Conservation (phyloP, 768 basidiomycete genomes). For the Podaxis sp. region DNA sequence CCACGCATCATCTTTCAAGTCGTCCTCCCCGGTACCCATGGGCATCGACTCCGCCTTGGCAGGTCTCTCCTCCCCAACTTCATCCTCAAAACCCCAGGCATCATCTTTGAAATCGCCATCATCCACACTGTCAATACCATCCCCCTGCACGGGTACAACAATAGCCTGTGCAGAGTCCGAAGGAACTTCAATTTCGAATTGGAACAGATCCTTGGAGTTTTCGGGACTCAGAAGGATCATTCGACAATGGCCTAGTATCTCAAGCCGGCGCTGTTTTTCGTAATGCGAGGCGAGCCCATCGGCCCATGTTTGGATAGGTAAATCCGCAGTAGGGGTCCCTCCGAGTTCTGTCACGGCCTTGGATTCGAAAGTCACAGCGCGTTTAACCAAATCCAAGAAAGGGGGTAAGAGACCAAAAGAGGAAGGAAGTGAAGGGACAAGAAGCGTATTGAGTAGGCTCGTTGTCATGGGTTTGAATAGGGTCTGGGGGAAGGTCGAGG, state of each 20-base stretch:
- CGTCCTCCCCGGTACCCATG: slow-evolving; percentile 18
- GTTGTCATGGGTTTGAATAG: slow-evolving; percentile 60
- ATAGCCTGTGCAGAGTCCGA: slow-evolving; percentile 28
- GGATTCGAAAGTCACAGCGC: slow-evolving; percentile 69
- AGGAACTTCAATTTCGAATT: slow-evolving; percentile 34
- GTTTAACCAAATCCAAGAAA: slow-evolving; percentile 56
- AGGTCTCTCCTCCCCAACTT: slow-evolving; percentile 18
- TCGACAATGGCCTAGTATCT: slow-evolving; percentile 64
- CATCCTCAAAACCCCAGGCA: slow-evolving; percentile 31
- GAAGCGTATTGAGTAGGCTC: slow-evolving; percentile 61
- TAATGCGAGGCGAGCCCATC: slow-evolving; percentile 71
- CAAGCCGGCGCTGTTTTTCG: slow-evolving; percentile 68
- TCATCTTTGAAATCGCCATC: slow-evolving; percentile 39
- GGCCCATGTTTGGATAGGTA: slow-evolving; percentile 65
- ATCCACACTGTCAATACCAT: slow-evolving; percentile 25
- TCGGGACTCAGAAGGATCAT: slow-evolving; percentile 45
- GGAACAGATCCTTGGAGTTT: slow-evolving; percentile 38
- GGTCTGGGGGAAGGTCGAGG: slow-evolving; percentile 47
- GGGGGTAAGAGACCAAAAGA: slow-evolving; percentile 55
- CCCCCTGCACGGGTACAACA: slow-evolving; percentile 29
- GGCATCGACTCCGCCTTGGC: slow-evolving; percentile 12
- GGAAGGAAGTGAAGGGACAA: slow-evolving; percentile 70
- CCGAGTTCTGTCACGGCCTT: slow-evolving; percentile 48
- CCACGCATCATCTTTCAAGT: slow-evolving; percentile 42
- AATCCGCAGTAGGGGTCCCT: slow-evolving; percentile 44